Base-by-base conservation (phyloP, 2,329 filamentous ascomycete species). In the Aaosphaeria arxii region DNA sequence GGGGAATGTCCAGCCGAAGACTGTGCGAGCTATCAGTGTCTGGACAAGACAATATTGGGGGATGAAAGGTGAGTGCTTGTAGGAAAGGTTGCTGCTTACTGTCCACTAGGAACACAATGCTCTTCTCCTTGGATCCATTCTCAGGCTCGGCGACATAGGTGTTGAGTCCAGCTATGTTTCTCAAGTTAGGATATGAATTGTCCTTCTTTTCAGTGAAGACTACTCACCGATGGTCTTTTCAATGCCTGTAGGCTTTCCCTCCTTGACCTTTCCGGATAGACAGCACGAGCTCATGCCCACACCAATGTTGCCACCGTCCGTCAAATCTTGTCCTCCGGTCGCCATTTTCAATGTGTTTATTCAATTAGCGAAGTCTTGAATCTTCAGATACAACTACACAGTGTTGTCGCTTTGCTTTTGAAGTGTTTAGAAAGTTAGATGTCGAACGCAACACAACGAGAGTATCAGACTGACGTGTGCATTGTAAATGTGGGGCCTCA, bases 91-190 rank as follows among this genome's bases (percentile, higher is more conserved):
- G 17, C 17, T 24, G 33, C 39, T 9, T 56, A 71, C 70, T 74
- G 55, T 77, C 74, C 42, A 63, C 58, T 17, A 77, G 57, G 56
- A 77, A 75, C 30, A 77, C 61, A 40, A 77, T 59, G 5, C 61
- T 52, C 32, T 67, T 74, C n/a, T 64, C 68, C 24, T 64, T 67
- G 45, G 65, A 56, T 36, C 32, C 43, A 31, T 46, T 32, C 44
- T 66, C 54, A 7, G 73, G 71, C 53, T 71, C 68, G 7, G 73
- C 60, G 46, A 76, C 58, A 57, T 76, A 76, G n/a, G 71, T 73
- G 7, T 62, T 11, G 30, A 47, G 32, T 5, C 44, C 44, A 29
- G 29, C 47, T 49, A n/a, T 24, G 17, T 24, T 24, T 24, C 17
- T 24, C 17, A 24, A 24, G 9, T 24, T 24, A 24, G 17, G 17